Base-by-base conservation (phyloP, 2,329 filamentous ascomycete genomes). In the Parastagonospora avenae region DNA sequence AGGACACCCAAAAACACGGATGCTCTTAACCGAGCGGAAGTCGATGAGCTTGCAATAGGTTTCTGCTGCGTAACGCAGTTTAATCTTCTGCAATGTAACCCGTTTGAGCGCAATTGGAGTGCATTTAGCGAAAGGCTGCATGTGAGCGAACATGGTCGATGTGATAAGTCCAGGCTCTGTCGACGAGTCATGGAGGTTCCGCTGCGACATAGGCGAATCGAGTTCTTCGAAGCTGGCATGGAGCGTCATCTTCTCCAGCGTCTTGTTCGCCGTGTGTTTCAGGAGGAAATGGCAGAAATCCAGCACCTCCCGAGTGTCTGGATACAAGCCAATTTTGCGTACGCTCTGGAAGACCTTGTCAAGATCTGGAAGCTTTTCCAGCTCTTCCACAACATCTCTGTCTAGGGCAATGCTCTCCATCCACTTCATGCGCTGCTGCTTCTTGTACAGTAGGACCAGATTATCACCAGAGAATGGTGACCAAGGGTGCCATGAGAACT, bases 401-500 rank as follows among this genome's bases (percentile, higher is more conserved):
- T 80, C 78, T 10, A 80, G 64, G 16, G 76, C 70, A 55, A 80
- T 78, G 43, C 73, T 77, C 54, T 80, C 78, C 14, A 80, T 66
- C 74, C 76, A 79, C 52, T 76, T 77, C 72, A 81, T 74, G 44
- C 71, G 69, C 59, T 74, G 76, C 70, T 81, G 79, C 55, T 77
- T 79, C 56, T 73, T 74, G 62, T 79, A 79, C 8, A 81, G 70
- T 35, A 80, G 57, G 14, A 79, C 51, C 52, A 80, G 62, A 47
- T 80, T 81, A 35, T 80, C 79, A 14, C 73, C 71, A 4, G 75
- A 76, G 54, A 80, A 80, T 1, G 74, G 69, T 40, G 72, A 71
- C 78, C 78, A 80, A 12, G 77, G 77, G 62, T 78, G 77, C 79
- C 79, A 81, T 53, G 74, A 77, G 66, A 80, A 80, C 53, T 77